Evolutionary conservation across 176 grass and related monocot genomes (phyloP), one percentile per base, ranked within the genome.

Genomic region (Chloris gayana): DNA sequence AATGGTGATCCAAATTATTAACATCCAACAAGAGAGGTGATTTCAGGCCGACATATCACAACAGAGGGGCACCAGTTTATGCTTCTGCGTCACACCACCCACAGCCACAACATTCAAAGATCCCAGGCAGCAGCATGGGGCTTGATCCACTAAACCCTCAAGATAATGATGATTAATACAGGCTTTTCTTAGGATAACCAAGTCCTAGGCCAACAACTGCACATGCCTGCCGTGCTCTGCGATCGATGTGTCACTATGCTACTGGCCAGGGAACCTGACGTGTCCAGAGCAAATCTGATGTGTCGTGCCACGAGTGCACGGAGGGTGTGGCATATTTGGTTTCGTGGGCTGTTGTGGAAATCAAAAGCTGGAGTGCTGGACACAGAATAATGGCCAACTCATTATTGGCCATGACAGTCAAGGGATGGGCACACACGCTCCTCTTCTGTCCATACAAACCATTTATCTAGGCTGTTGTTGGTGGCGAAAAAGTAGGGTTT

Each of bases 61-160:
- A 29, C 68, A 38, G 39, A 27, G 58, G 67, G 19, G 61, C 14
- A 31, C 33, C 63, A 27, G 0, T n/a, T 19, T 19, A 18, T 18
- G 61, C 10, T 31, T 12, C 15, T 24, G 70, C 45, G 15, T 29
- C 29, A 49, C 0, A 7, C 44, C 31, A 56, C 44, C 58, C 57
- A 45, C 41, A 19, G 45, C 30, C 32, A 68, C 63, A 37, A 3
- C 39, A 34, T 64, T 27, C 50, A 27, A 26, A 67, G 80, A 75
- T 75, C 61, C 60, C 64, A 69, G 73, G 72, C 83, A 77, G 32
- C 67, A 71, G 49, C 47, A 70, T 35, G 60, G 69, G 59, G 35
- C 15, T 19, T 31, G 29, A 69, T 75, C 87, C 81, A 84, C 87
- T 80, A 88, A 84, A 54, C 70, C 70, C 44, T 41, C 6, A 47